phyloP scores from a whole-genome alignment of 2,329 filamentous ascomycete species.

The Phoma sp. region DNA sequence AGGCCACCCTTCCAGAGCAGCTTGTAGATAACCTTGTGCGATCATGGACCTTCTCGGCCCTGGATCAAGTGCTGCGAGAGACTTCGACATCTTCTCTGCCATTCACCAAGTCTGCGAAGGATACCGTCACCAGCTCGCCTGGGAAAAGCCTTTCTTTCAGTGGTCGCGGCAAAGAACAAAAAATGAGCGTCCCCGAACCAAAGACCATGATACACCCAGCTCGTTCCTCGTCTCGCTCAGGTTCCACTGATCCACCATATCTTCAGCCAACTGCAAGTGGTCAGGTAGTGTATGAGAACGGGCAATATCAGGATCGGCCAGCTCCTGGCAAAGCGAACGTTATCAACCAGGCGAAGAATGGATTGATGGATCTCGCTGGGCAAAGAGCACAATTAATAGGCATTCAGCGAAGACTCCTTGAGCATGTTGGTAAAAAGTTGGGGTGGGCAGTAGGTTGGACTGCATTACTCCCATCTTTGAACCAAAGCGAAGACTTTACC shows the following conservation, averaged over 20 bases:
- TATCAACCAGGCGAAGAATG: constrained; percentile 51
- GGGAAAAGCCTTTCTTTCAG: constrained; percentile 59
- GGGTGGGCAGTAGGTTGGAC: constrained; percentile 82
- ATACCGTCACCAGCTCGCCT: constrained; percentile 36
- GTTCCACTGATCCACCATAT: constrained; percentile 42
- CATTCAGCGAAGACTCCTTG: constrained; percentile 79
- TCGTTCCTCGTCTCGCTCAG: constrained; percentile 62
- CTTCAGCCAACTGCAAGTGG: constrained; percentile 32
- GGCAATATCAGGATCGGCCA: constrained; percentile 43
- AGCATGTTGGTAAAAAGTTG: constrained; percentile 71
- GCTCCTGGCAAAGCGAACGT: constrained; percentile 32
- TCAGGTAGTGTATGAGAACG: constrained; percentile 49
- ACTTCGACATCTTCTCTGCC: constrained; percentile 72
- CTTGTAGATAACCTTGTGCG: constrained; percentile 76
- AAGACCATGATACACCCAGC: constrained; percentile 75
- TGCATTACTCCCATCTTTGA: constrained; percentile 36
- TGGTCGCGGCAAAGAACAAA: constrained; percentile 60
- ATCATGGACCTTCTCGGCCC: constrained; percentile 78
- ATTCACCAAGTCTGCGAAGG: constrained; percentile 56
- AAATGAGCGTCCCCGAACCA: constrained; percentile 67
- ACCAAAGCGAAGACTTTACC: constrained; percentile 38
- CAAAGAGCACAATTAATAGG: constrained; percentile 81
- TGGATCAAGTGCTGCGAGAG: constrained; percentile 77
- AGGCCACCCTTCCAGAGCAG: constrained; percentile 49
- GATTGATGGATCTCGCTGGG: constrained; percentile 81